Evolutionary conservation across 169 alveolate species (phyloP).

Genomic region (Eimeria necatrix): DNA sequence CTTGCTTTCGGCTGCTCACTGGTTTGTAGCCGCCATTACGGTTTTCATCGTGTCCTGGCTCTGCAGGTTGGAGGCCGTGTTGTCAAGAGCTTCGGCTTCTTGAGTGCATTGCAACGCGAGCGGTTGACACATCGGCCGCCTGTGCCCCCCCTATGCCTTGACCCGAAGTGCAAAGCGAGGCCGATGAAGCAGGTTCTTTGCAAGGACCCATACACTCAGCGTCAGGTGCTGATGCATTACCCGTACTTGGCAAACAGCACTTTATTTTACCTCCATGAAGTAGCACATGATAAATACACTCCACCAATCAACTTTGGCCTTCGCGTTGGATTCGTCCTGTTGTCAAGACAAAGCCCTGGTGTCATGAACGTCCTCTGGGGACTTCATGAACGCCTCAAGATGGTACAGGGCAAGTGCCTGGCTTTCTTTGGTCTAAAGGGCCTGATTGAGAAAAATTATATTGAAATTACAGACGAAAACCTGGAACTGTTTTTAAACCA

Average conservation of each 20-base stretch:
- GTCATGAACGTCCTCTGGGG: conserved; percentile 98
- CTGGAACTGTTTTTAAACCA: conserved; percentile 95
- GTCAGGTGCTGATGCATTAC: conserved; percentile 92
- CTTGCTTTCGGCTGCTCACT: too few species aligned
- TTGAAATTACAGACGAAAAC: conserved; percentile 83
- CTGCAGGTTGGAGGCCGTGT: conserved; percentile 65
- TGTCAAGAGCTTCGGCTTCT: conserved; percentile 70
- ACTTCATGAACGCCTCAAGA: conserved; percentile 84
- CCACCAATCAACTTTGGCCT: conserved; percentile 80
- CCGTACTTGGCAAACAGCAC: conserved; percentile 88
- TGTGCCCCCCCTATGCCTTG: conserved; percentile 78
- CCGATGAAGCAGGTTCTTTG: conserved; percentile 87
- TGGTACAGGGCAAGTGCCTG: conserved; percentile 80
- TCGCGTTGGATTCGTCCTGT: conserved; percentile 95
- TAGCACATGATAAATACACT: conserved; percentile 75
- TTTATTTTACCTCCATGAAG: conserved; percentile 77
- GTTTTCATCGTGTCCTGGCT: too few species aligned
- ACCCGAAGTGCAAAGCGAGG: conserved; percentile 74
- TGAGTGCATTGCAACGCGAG: conserved; percentile 70
- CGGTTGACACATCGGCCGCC: conserved; percentile 75
- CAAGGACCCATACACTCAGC: conserved; percentile 92
- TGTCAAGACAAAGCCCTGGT: conserved; percentile 98
- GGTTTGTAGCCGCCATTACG: too few species aligned
- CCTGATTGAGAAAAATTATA: conserved; percentile 63
- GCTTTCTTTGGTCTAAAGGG: conserved; percentile 82